phyloP scores from a whole-genome alignment of 768 basidiomycete genomes.

The Boletus speciosus region DNA sequence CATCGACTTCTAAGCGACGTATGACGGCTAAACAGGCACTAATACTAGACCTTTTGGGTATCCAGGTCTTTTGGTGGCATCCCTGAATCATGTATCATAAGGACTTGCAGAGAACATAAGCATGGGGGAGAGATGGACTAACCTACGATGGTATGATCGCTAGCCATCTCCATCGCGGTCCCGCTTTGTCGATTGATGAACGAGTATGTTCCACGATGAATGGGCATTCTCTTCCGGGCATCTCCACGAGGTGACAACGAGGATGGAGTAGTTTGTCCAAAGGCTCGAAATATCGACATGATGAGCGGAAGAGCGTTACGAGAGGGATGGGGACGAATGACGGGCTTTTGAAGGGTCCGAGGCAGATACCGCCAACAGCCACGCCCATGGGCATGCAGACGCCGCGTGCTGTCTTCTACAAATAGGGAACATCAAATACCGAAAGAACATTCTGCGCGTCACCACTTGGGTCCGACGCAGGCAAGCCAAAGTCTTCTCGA shows the following conservation, averaged over 20 bases:
- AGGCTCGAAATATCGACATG: slow-evolving; percentile 24
- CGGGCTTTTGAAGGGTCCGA: slow-evolving; percentile 13
- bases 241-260: slow-evolving; percentile 11
- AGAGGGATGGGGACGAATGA: neutral
- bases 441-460: slow-evolving; percentile 13
- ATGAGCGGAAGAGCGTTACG: neutral
- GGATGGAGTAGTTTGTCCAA: slow-evolving; percentile 11
- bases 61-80: slow-evolving; percentile 31
- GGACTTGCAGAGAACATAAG: neutral
- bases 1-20: neutral
- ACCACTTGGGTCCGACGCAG: slow-evolving; percentile 6
- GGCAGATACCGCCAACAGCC: slow-evolving; percentile 11
- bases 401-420: slow-evolving; percentile 13
- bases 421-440: neutral
- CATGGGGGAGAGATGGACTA: neutral
- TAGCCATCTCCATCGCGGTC: slow-evolving; percentile 29
- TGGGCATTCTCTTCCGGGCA: slow-evolving; percentile 20
- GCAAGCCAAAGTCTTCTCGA: slow-evolving; percentile 10
- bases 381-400: slow-evolving; percentile 15
- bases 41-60: slow-evolving; percentile 22
- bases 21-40: neutral
- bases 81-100: slow-evolving; percentile 13
- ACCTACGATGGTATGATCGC: slow-evolving; percentile 24
- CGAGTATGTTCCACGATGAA: slow-evolving; percentile 31
- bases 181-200: slow-evolving; percentile 32